Conservation (phyloP, 2,329 filamentous ascomycete species). For the Colletotrichum sp. region DNA sequence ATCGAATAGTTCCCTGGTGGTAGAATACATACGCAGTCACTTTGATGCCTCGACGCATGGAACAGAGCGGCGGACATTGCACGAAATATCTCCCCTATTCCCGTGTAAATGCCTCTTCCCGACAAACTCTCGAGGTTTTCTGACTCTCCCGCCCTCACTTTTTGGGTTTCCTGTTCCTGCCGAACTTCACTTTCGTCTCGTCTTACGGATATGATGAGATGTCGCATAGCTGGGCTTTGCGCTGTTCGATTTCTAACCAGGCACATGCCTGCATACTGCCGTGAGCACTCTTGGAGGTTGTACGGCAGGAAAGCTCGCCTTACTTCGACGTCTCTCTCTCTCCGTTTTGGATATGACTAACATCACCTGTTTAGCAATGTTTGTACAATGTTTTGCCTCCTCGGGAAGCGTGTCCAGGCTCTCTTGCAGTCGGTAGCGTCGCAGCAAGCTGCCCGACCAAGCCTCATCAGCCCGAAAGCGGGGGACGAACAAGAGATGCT, state of each 20-base stretch:
- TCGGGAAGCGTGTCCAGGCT: not conserved
- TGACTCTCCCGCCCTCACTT: not conserved
- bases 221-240: not conserved
- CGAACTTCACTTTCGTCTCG: not conserved
- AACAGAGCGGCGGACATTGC: not conserved
- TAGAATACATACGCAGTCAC: not conserved
- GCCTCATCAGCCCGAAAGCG: not conserved
- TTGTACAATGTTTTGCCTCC: not conserved
- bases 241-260: not conserved
- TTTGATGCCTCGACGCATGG: not conserved
- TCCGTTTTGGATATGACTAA: not conserved
- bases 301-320: not conserved
- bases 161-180: not conserved
- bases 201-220: not conserved
- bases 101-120: not conserved
- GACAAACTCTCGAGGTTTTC: not conserved
- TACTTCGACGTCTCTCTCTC: not conserved
- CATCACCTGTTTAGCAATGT: not conserved
- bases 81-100: not conserved
- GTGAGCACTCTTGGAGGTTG: not conserved
- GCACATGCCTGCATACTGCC: not conserved
- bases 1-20: not conserved
- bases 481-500: not conserved
- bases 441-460: constrained; percentile 11
- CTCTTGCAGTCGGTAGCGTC: not conserved